Base-by-base conservation (phyloP, 2,329 filamentous ascomycete genomes). In the Leptographium flavum region DNA sequence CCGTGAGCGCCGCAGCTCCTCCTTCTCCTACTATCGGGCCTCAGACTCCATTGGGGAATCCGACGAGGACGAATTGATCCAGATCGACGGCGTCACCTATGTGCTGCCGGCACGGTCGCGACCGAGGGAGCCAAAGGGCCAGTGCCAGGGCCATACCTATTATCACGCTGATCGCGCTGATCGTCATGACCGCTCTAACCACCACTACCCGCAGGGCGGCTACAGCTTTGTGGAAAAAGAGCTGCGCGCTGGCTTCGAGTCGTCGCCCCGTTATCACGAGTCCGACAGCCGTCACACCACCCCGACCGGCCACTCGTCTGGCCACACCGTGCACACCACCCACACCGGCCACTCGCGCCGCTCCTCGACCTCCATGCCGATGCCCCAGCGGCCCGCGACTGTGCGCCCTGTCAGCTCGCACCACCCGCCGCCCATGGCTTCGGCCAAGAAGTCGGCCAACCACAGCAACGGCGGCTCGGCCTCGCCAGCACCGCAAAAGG, bases 11-110 rank as follows among this genome's bases (percentile, higher is more conserved):
- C 71, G 70, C 58, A 65, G 62, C 63, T 76, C 49, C 15, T 52
- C 73, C 53, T 72, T 68, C 63, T 69, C 70, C 64, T 70, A 73
- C 66, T 68, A 71, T 66, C 73, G 71, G 67, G 61, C 71, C 68
- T 70, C 72, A 58, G 69, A 70, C 54, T 66, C 66, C 50, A 67
- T 71, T 69, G 73, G 73, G 67, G 74, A 76, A 63, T 77, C 74
- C 64, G 74, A 78, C 70, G 73, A 76, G 69, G 74, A 77, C 66
- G 73, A 76, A 63, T 60, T 52, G 50, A 63, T 75, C 62, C 69
- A 75, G 62, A 62, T 70, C 57, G 57, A 71, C 59, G 71, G 69
- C 53, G 58, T 66, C 59, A 71, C 65, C 52, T 75, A 68, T 54
- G 63, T 74, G 63, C 58, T 76, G 57, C 68, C 69, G 48, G 65